A percentile compares a stretch with the other conserved stretches of the same genome.
Evolutionary conservation across 495 filamentous ascomycete genomes (phyloP).

Genomic region (Hyphodiscus hymeniophilus): DNA sequence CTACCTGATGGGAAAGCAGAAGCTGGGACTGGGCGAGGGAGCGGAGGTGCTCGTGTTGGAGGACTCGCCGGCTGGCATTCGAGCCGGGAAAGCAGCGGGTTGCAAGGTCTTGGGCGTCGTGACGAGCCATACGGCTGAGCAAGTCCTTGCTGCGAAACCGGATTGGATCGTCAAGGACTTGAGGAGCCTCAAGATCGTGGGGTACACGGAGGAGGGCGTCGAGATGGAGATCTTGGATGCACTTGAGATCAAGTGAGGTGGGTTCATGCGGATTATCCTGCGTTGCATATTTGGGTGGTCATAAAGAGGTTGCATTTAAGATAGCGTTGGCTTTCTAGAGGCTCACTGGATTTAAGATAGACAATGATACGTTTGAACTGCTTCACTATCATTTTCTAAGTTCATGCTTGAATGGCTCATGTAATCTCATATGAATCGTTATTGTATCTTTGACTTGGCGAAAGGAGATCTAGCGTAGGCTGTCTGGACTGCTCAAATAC

Average conservation of each 20-base stretch:
- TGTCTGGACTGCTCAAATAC: too few species aligned
- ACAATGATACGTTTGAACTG: too few species aligned
- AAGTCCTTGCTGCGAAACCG: conserved; percentile 63
- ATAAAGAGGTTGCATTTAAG: not conserved
- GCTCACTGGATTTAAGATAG: too few species aligned
- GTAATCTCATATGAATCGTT: too few species aligned
- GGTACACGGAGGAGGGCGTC: conserved; percentile 8
- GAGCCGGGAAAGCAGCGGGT: conserved; percentile 78
- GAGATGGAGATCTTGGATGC: conserved; percentile 20
- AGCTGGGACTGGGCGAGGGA: conserved; percentile 56
- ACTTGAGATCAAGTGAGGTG: conserved; percentile 5
- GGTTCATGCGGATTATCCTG: not conserved
- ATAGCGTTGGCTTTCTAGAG: not conserved
- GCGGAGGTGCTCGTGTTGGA: conserved; percentile 72
- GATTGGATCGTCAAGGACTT: conserved; percentile 87
- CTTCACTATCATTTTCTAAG: too few species aligned
- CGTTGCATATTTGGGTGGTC: too few species aligned
- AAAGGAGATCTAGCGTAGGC: too few species aligned
- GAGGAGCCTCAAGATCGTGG: conserved; percentile 50
- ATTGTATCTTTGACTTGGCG: too few species aligned
- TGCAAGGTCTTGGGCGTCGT: conserved; percentile 83
- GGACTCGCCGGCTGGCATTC: conserved; percentile 88
- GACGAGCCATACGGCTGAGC: conserved; percentile 70
- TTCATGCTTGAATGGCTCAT: too few species aligned
- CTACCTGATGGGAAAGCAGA: conserved; percentile 63